Evolutionary conservation across 2,329 filamentous ascomycete genomes (phyloP).

Genomic region (Fusarium liriodendri): DNA sequence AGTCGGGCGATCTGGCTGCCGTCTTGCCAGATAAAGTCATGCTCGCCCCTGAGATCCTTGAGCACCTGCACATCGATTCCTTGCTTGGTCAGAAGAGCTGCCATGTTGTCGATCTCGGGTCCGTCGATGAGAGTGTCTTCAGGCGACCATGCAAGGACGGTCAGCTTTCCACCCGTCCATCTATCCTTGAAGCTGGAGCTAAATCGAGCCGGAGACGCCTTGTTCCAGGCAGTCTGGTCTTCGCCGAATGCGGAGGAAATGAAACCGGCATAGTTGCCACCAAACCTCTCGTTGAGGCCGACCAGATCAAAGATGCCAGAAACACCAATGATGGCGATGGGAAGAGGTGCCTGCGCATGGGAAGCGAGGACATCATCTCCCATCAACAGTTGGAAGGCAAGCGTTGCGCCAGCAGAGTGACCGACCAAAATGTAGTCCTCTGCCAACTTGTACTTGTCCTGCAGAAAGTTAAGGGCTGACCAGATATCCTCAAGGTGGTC

Average conservation of each 20-base stretch:
- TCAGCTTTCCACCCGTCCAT: constrained; percentile 50
- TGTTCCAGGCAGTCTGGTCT: constrained; percentile 62
- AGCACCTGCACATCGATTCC: constrained; percentile 47
- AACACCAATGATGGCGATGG: constrained; percentile 68
- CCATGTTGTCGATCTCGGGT: constrained; percentile 70
- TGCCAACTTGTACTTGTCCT: constrained; percentile 57
- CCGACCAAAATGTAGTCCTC: constrained; percentile 68
- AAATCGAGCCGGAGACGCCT: constrained; percentile 64
- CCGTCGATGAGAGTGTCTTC: constrained; percentile 64
- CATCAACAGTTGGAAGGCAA: constrained; percentile 71
- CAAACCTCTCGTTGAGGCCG: constrained; percentile 60
- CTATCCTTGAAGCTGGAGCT: constrained; percentile 53
- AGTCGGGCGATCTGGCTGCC: constrained; percentile 66
- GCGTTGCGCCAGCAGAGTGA: constrained; percentile 72
- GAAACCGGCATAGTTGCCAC: constrained; percentile 66
- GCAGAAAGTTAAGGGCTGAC: constrained; percentile 61
- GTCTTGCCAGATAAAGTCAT: constrained; percentile 73
- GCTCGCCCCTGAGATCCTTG: constrained; percentile 64
- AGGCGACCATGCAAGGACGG: constrained; percentile 58
- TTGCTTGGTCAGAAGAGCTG: constrained; percentile 55
- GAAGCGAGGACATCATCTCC: constrained; percentile 47
- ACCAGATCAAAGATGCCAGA: constrained; percentile 76
- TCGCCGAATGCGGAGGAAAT: constrained; percentile 70
- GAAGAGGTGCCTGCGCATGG: constrained; percentile 50
- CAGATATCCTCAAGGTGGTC: constrained; percentile 69